Base-by-base conservation (phyloP, 225 moss, liverwort and hornwort genomes). In the Rhytidiadelphus loreus region DNA sequence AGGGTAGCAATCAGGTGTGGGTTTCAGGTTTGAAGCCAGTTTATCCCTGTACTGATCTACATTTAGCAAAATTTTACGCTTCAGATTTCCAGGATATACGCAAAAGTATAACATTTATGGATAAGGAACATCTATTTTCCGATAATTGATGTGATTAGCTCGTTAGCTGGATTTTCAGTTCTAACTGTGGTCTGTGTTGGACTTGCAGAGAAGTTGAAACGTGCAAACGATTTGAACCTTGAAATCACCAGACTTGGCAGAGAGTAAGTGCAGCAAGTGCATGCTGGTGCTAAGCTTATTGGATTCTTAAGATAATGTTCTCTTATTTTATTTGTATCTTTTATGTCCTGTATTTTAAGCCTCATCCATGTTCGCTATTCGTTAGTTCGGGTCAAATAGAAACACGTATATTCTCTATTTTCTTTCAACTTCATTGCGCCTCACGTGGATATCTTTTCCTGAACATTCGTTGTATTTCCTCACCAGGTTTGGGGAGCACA, bases 211-310 rank as follows among this genome's bases (percentile, higher is more conserved):
- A 99, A 99, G 90, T 81, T 97, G 91, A 96, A 94, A 87, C 97
- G 98, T 89, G 98, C 94, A 77, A 95, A 93, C 90, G 98, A 99
- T 91, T 94, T 99, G 88, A 99, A 99, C 90, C 92, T 99, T 92
- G 98, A 99, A 91, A 99, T 97, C 72, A 96, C 97, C 55, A 96
- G 98, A 81, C 96, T 99, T 88, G 98, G 98, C 85, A 95, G 98
- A 94, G 98, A 99, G 98, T 98, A 95, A 97, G 98, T 93, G 82
- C 83, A 89, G 65, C 89, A 81, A 87, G 63, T 83, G 84, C 68
- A 69, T 89, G 43, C 84, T 85, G 50, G 39, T 92, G 84, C 85
- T 86, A 83, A 55, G 73, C 50, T 58, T 59, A 52, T 83, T 66
- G 37, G 19, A 46, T 87, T 64, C 76, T 88, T 53, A 18, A 83